Percentiles rank a stretch among this genome's conserved stretches.
These are phyloP conservation scores for Porphyrellus cyaneotinctus DNA, from an alignment of 768 basidiomycete genomes.

Conservation along the genomic window DNA sequence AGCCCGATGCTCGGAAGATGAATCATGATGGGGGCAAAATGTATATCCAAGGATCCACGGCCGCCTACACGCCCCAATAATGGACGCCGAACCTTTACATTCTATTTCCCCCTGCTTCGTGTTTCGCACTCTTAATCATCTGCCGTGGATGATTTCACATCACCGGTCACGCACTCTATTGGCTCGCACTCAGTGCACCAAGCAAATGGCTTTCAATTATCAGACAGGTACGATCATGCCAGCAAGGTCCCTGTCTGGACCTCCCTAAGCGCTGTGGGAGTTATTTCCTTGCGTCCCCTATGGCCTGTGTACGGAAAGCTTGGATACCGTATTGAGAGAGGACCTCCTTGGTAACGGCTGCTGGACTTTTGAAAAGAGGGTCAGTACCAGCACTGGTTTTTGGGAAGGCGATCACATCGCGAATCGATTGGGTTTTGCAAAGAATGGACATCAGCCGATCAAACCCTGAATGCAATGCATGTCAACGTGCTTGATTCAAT, in stretches of 20 bases:
- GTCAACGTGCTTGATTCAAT: constrained; percentile 7
- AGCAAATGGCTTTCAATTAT: too few species aligned
- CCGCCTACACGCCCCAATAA: neutral
- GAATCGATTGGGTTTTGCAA: constrained; percentile 80
- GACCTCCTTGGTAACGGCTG: constrained; percentile 46
- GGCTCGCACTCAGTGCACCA: neutral
- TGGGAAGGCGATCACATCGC: constrained; percentile 96
- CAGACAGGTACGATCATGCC: constrained; percentile 1
- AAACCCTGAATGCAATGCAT: constrained; percentile 54
- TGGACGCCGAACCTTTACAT: neutral
- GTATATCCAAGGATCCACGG: neutral
- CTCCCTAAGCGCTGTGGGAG: neutral
- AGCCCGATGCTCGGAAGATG: neutral
- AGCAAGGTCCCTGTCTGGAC: neutral
- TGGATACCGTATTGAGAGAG: constrained; percentile 64
- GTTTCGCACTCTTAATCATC: neutral
- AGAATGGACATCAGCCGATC: constrained; percentile 91
- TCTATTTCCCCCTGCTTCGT: neutral
- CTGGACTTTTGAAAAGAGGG: constrained; percentile 86
- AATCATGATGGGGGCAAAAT: neutral
- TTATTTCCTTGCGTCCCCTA: neutral
- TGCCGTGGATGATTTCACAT: neutral
- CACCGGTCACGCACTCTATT: neutral
- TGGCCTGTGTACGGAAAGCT: constrained; percentile 20
- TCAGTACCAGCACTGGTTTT: constrained; percentile 84